Conservation (phyloP, 202 grass and related monocot genomes). For the Schoenoplectus triqueter region DNA sequence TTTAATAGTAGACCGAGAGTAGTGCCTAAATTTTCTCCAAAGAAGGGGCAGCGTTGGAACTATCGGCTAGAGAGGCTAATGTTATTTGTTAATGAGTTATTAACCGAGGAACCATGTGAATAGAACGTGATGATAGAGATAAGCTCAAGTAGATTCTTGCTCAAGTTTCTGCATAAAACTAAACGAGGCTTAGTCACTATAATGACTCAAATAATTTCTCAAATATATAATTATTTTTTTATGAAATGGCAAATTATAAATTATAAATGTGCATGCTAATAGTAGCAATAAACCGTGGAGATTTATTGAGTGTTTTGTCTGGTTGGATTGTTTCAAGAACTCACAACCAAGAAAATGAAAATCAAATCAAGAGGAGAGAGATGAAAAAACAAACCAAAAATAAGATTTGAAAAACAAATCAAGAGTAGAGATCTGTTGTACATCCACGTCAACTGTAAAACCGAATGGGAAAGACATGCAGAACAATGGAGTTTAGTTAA, state of each 20-base stretch:
- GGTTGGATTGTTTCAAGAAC: background rate
- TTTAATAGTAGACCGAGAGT: conserved; percentile 17
- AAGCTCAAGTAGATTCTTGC: background rate
- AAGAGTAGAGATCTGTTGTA: conserved; percentile 9
- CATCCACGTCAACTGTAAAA: conserved; percentile 29
- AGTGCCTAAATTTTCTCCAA: background rate
- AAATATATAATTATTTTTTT: background rate
- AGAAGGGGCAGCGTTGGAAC: conserved; percentile 16
- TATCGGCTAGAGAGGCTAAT: conserved; percentile 11
- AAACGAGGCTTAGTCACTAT: background rate
- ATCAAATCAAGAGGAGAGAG: background rate
- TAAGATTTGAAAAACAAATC: background rate
- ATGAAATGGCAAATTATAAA: background rate
- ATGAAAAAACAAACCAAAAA: background rate
- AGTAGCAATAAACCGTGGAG: background rate
- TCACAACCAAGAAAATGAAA: background rate
- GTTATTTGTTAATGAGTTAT: conserved; percentile 25
- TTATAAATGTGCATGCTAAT: background rate
- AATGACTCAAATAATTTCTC: background rate
- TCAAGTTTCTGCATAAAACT: conserved; percentile 24
- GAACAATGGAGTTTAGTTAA: conserved; percentile 1
- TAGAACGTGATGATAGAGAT: conserved; percentile 26
- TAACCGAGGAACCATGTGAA: conserved; percentile 25
- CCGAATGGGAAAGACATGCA: conserved; percentile 36
- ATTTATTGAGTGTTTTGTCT: background rate